These are phyloP conservation scores for Carnegiea gigantea DNA, from an alignment of 179 eudicot species.

Conservation along the genomic window DNA sequence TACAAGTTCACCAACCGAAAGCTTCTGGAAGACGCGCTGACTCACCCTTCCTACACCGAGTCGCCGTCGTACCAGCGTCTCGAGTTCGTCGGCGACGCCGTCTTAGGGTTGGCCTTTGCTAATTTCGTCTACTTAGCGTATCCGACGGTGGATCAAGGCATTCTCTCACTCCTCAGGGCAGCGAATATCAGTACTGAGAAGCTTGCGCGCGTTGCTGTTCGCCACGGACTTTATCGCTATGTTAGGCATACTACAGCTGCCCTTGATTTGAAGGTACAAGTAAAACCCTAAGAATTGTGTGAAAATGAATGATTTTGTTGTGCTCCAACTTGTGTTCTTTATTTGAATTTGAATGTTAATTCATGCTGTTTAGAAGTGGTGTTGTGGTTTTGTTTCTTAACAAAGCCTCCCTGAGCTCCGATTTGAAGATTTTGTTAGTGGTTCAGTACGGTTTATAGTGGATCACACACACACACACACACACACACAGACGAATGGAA, in stretches of 20 bases:
- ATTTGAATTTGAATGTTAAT: neutral
- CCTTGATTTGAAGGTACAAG: constrained; percentile 49
- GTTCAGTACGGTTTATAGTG: too few relatives aligned
- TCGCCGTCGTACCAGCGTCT: constrained; percentile 67
- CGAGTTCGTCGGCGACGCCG: constrained; percentile 86
- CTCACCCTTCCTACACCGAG: constrained; percentile 63
- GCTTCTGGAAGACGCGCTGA: constrained; percentile 66
- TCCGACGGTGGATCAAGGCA: constrained; percentile 58
- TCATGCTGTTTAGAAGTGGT: neutral
- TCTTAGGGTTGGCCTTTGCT: constrained; percentile 54
- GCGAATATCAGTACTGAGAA: constrained; percentile 79
- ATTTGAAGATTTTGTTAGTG: neutral
- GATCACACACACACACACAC: too few relatives aligned
- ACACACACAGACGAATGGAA: too few relatives aligned
- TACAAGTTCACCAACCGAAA: constrained; percentile 55
- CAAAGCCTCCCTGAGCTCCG: neutral
- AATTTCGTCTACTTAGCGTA: constrained; percentile 43
- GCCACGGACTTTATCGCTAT: constrained; percentile 45
- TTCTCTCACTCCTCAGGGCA: constrained; percentile 56
- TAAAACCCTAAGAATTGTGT: neutral
- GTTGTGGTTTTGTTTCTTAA: neutral
- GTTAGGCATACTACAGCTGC: constrained; percentile 49
- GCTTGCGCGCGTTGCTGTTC: constrained; percentile 77
- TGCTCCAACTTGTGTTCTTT: neutral
- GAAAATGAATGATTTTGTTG: neutral